Percentiles rank a stretch among this genome's conserved stretches.
These are phyloP conservation scores for Phytophthora hibernalis DNA, from an alignment of 352 stramenopile genomes.

Conservation along the genomic window DNA sequence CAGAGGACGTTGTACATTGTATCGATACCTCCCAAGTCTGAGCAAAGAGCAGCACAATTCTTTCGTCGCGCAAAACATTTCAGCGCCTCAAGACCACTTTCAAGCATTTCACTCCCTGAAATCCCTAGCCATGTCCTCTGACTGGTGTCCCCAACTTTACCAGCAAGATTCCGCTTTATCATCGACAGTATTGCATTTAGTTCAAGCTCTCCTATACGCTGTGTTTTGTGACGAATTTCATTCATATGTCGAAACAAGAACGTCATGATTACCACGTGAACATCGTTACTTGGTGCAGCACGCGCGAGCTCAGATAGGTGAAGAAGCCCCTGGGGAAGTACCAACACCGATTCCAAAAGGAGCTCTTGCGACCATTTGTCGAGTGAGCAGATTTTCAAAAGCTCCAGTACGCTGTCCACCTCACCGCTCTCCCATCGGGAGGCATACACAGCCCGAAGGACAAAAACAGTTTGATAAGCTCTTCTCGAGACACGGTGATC, in stretches of 20 bases:
- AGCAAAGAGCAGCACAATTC: conserved; percentile 34
- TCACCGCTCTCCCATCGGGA: conserved; percentile 21
- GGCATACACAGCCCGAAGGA: conserved; percentile 9
- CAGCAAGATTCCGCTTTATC: conserved; percentile 23
- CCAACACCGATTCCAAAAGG: conserved; percentile 27
- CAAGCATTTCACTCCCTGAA: conserved; percentile 21
- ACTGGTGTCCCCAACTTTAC: conserved; percentile 12
- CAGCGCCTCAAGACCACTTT: conserved; percentile 36
- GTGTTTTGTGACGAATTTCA: conserved; percentile 36
- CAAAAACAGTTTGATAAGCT: conserved; percentile 22
- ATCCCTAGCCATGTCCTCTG: conserved; percentile 7
- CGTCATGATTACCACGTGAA: conserved; percentile 19
- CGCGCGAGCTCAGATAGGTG: conserved; percentile 30
- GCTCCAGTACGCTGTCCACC: conserved; percentile 16
- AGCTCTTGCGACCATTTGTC: conserved; percentile 28
- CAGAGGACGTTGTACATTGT: conserved; percentile 45
- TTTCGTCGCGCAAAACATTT: conserved; percentile 41
- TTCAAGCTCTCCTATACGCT: conserved; percentile 36
- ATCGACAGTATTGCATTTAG: conserved; percentile 29
- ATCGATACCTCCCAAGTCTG: conserved; percentile 29
- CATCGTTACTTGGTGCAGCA: conserved; percentile 1
- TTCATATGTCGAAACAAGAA: conserved; percentile 36
- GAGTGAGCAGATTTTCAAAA: conserved; percentile 26
- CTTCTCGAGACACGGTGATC: conserved; percentile 23
- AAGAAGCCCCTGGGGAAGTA: conserved; percentile 31